Conservation (phyloP, 2,329 filamentous ascomycete species). For the Aureobasidium lini region DNA sequence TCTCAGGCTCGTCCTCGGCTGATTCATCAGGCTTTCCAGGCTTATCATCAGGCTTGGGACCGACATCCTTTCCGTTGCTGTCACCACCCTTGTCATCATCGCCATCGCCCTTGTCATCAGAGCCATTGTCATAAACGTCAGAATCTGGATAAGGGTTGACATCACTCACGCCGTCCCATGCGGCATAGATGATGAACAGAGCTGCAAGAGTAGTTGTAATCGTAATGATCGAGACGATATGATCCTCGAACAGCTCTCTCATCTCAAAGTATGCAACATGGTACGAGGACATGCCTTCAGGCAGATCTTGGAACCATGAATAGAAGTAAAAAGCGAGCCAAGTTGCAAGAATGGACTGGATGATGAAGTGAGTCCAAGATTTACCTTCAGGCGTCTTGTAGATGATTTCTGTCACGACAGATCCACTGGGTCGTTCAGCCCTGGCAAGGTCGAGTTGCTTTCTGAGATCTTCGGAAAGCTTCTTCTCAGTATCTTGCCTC, state of each 20-base stretch:
- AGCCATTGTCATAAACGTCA: not conserved
- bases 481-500: no score
- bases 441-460: no score
- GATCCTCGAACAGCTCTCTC: not conserved
- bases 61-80: not conserved
- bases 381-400: no score
- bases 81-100: not conserved
- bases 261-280: not conserved
- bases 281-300: not conserved
- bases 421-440: no score
- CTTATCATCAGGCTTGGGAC: not conserved
- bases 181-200: not conserved
- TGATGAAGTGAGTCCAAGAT: no score
- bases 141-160: not conserved
- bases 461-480: no score
- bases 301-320: no score
- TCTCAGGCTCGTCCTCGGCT: no score
- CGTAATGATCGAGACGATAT: not conserved
- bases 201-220: not conserved
- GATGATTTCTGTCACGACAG: no score
- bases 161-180: not conserved
- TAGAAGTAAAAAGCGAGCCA: no score
- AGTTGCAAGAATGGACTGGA: no score
- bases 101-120: not conserved
- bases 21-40: no score